A percentile compares a stretch with the other conserved stretches of the same genome.
phyloP scores from a whole-genome alignment of 2,329 filamentous ascomycete genomes.

The Fusarium sp. region DNA sequence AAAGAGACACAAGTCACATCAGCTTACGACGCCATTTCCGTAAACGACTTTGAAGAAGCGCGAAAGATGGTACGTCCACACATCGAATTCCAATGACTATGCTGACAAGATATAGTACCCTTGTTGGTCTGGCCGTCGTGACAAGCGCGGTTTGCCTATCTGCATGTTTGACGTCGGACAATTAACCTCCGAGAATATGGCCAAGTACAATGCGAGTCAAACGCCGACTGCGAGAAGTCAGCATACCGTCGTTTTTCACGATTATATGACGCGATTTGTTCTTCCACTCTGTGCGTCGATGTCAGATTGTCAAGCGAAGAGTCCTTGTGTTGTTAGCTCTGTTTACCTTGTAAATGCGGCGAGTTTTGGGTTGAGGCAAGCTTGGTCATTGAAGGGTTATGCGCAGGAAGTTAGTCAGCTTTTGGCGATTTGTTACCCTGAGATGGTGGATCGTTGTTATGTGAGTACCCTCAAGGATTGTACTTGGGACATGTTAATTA shows the following conservation, averaged over 20 bases:
- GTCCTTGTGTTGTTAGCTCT: neutral
- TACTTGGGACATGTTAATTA: no score
- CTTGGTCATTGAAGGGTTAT: conserved; percentile 1
- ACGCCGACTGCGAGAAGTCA: neutral
- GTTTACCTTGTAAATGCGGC: neutral
- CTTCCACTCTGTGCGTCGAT: neutral
- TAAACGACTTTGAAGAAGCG: neutral
- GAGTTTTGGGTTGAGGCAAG: neutral
- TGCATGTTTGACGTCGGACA: neutral
- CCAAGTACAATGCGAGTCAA: neutral
- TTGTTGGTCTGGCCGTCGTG: neutral
- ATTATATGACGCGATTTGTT: neutral
- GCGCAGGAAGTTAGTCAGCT: neutral
- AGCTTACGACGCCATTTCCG: neutral
- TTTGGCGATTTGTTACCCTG: neutral
- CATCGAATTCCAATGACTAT: no score
- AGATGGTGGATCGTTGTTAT: neutral
- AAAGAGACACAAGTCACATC: neutral
- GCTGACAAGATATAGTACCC: neutral
- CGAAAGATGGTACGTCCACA: neutral
- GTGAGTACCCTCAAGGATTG: neutral
- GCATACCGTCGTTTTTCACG: neutral
- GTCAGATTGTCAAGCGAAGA: neutral
- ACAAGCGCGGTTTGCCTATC: neutral
- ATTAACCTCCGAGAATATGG: neutral